Conservation (phyloP, 179 eudicot genomes). For the Silene vulgaris region DNA sequence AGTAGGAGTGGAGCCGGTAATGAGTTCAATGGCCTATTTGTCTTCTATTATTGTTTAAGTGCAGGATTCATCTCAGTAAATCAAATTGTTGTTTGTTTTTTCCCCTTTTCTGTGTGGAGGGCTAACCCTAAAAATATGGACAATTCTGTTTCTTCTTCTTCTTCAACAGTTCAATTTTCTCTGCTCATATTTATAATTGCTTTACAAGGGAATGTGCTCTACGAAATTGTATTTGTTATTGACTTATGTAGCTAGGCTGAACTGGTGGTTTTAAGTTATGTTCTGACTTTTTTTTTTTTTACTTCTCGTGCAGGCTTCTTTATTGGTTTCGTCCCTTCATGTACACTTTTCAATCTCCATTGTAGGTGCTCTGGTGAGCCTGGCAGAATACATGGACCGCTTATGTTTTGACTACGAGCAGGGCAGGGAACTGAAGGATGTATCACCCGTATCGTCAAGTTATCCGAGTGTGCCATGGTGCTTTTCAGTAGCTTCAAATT, state of each 20-base stretch:
- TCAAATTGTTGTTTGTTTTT: background rate
- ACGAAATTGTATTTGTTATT: background rate
- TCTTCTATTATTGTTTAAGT: background rate
- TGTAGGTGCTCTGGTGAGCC: slow-evolving; percentile 40
- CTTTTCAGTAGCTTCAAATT: slow-evolving; percentile 40
- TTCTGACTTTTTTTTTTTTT: background rate
- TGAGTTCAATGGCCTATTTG: background rate
- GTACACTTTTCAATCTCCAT: slow-evolving; percentile 55
- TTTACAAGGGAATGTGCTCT: background rate
- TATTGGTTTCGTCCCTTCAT: slow-evolving; percentile 39
- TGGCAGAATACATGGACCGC: slow-evolving; percentile 32
- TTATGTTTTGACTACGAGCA: slow-evolving; percentile 31
- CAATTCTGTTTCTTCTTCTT: too few relatives aligned
- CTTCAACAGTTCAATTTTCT: background rate
- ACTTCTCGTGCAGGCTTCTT: slow-evolving; percentile 47
- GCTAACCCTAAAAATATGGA: too few relatives aligned
- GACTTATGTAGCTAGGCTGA: background rate
- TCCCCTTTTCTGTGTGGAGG: background rate
- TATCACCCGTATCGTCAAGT: slow-evolving; percentile 28
- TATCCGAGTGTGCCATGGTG: slow-evolving; percentile 28
- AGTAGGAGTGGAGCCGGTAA: background rate
- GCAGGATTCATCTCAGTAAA: background rate
- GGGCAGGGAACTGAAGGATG: slow-evolving; percentile 10
- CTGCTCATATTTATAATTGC: background rate
- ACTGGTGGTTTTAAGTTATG: background rate